phyloP scores from a whole-genome alignment of 495 filamentous ascomycete species.

The Chaetomium fimeti region DNA sequence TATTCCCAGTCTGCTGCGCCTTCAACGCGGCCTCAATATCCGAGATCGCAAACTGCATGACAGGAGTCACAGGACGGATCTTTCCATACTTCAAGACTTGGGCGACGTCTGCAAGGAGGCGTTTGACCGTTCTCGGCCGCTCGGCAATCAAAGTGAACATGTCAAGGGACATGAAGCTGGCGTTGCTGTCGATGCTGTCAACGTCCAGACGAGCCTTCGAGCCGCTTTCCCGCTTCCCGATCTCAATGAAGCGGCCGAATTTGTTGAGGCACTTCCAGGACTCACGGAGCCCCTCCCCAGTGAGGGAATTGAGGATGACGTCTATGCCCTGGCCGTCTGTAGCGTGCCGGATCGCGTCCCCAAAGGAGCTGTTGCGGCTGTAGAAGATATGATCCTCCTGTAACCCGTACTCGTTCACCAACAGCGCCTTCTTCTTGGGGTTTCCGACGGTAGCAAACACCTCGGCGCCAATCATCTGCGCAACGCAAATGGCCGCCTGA shows the following conservation, averaged over 20 bases:
- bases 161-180: slow-evolving; percentile 51
- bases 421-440: slow-evolving; percentile 50
- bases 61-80: slow-evolving; percentile 40
- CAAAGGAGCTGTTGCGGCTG: slow-evolving; percentile 48
- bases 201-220: slow-evolving; percentile 44
- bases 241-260: slow-evolving; percentile 51
- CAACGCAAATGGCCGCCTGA: slow-evolving; percentile 59
- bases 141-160: slow-evolving; percentile 43
- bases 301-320: slow-evolving; percentile 30
- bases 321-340: slow-evolving; percentile 57
- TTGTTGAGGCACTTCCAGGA: slow-evolving; percentile 51
- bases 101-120: slow-evolving; percentile 43
- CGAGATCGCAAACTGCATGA: slow-evolving; percentile 50
- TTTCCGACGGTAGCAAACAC: slow-evolving; percentile 59
- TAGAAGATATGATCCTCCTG: slow-evolving; percentile 56
- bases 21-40: slow-evolving; percentile 59
- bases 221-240: slow-evolving; percentile 43
- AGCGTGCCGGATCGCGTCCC: slow-evolving; percentile 44
- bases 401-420: slow-evolving; percentile 52
- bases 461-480: slow-evolving; percentile 55
- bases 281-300: slow-evolving; percentile 43
- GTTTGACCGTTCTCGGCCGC: slow-evolving; percentile 40
- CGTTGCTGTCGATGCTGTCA: slow-evolving; percentile 44
- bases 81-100: slow-evolving; percentile 43
- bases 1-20: slow-evolving; percentile 53